Evolutionary conservation across 345 rosid species (phyloP), one percentile per base, ranked within the genome.

Genomic region (Trapa bicornis): DNA sequence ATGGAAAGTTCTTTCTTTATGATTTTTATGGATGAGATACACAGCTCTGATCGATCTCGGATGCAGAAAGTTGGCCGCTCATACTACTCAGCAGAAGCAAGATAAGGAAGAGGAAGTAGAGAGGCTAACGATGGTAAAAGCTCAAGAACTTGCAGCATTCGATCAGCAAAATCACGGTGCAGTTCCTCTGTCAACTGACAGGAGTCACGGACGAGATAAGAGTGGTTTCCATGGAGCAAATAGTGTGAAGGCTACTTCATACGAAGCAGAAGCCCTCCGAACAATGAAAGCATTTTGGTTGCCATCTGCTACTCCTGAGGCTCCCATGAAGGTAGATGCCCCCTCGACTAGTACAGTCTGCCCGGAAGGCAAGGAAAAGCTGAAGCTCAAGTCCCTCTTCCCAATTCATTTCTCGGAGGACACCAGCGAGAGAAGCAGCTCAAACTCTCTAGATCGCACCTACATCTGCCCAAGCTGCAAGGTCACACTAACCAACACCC

Each of bases 261-360:
- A 76, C 68, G 96, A 94, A 80, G 97, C 85, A 74, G 97, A 94
- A 76, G 99, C 99, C 12, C 95, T 94, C 60, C 85, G 86, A 60
- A 94, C 96, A 2, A 94, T 94, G 99, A 94, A 94, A 79, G 97
- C 97, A 5, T 94, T 91, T 80, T 94, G 96, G 96, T 89, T 94
- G 52, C 97, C 97, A n/a, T 94, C 99, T 41, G 99, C 99, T 47
- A 94, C 99, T 22, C 99, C 99, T 0, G 97, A 78, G 69, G 97
- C 97, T 62, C 75, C 93, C 2, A 83, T 74, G 47, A 94, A 90
- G 82, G 87, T 80, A 0, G 84, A 80, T 9, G 87, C 90, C 58
- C 97, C 99, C 0, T 79, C 92, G 62, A 74, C 75, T 15, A 70
- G 81, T 66, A 89, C 96, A 1, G 66, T 78, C 60, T 91, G 99